Evolutionary conservation across 179 eudicot species (phyloP).

Genomic region (Spinacia oleracea): DNA sequence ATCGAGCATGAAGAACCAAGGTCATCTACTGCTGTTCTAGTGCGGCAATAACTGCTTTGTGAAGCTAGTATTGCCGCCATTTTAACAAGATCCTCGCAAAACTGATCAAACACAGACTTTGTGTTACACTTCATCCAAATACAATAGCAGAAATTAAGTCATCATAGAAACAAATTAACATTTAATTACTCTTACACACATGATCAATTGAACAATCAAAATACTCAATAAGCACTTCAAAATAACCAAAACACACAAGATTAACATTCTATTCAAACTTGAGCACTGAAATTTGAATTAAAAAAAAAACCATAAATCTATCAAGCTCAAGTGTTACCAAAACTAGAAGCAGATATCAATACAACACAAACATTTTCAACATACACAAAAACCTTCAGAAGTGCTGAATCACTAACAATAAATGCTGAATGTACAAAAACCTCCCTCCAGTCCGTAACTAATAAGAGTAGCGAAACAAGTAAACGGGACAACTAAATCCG

Average conservation of each 20-base stretch:
- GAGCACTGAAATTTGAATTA: neutral
- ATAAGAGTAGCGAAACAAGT: neutral
- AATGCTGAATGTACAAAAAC: neutral
- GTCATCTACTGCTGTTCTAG: constrained; percentile 36
- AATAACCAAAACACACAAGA: neutral
- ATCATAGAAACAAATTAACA: neutral
- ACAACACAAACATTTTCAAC: neutral
- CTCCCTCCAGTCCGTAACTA: neutral
- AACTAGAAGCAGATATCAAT: constrained; percentile 14
- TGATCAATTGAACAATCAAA: neutral
- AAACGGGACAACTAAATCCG: neutral
- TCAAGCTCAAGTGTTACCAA: constrained; percentile 8
- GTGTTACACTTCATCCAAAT: neutral
- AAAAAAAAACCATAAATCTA: neutral
- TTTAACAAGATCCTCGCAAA: constrained; percentile 10
- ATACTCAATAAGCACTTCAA: neutral
- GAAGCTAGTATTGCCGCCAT: constrained; percentile 88
- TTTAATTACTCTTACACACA: neutral
- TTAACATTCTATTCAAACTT: neutral
- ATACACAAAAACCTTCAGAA: neutral
- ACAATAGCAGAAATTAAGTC: neutral
- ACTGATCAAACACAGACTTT: constrained; percentile 26
- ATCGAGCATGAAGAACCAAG: constrained; percentile 60
- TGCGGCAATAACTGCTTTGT: constrained; percentile 63
- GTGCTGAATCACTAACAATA: neutral